Evolutionary conservation across 495 filamentous ascomycete genomes (phyloP).

Genomic region (Penicillium longicatenatum): DNA sequence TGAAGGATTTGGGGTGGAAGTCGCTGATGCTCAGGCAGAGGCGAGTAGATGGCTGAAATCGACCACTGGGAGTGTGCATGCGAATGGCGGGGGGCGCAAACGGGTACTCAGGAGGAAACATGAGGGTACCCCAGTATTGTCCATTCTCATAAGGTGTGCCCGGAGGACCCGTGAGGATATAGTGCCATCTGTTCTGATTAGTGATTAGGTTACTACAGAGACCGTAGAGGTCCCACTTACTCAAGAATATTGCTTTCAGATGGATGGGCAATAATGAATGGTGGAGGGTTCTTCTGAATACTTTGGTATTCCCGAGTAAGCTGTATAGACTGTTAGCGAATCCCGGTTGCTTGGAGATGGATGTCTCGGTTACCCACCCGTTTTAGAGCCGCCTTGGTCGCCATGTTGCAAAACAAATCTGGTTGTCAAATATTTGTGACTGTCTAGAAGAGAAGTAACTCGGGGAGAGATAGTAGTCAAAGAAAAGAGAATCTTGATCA

Average conservation of each 20-base stretch:
- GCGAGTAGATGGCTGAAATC: constrained; percentile 89
- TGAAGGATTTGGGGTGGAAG: constrained; percentile 97
- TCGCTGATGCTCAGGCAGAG: constrained; percentile 95
- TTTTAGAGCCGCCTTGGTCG: constrained; percentile 80
- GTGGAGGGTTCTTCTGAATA: constrained; percentile 88
- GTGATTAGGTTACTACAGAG: neutral
- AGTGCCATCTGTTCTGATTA: constrained; percentile 78
- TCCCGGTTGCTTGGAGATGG: neutral
- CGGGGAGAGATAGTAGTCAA: neutral
- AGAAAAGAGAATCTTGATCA: neutral
- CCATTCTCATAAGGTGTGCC: constrained; percentile 91
- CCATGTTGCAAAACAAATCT: constrained; percentile 53
- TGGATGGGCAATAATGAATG: constrained; percentile 91
- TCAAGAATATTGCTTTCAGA: constrained; percentile 95
- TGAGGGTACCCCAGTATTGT: constrained; percentile 97
- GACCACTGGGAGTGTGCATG: constrained; percentile 96
- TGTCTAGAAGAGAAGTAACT: neutral
- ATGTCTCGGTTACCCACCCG: constrained; percentile 58
- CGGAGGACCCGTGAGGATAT: constrained; percentile 95
- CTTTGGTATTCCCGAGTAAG: constrained; percentile 92
- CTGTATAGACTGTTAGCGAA: constrained; percentile 44
- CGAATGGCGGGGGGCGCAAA: constrained; percentile 97
- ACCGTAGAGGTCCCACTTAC: constrained; percentile 44
- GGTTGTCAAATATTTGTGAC: neutral
- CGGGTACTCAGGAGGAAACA: constrained; percentile 94